Percentiles rank a stretch among this genome's conserved stretches.
Conservation (phyloP, 768 basidiomycete genomes). For the Suillus occidentalis region DNA sequence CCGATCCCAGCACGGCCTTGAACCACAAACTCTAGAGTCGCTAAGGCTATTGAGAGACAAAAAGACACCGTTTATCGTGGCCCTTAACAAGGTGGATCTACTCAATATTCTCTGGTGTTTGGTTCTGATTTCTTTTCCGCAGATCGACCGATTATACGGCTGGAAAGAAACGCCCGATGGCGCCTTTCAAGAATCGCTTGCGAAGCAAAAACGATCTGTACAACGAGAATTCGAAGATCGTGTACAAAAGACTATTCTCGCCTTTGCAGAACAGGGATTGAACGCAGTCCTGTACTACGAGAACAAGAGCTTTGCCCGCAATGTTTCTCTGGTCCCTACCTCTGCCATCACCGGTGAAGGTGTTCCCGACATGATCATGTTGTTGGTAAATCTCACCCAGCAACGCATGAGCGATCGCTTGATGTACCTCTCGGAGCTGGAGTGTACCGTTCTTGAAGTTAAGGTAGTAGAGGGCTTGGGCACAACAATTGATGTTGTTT, state of each 20-base stretch:
- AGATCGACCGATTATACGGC: conserved; percentile 98
- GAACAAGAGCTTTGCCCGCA: conserved; percentile 92
- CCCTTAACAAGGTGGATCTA: conserved; percentile 81
- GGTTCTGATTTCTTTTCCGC: conserved; percentile 9
- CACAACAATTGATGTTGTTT: conserved; percentile 94
- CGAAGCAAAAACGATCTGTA: conserved; percentile 74
- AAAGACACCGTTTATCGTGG: conserved; percentile 98
- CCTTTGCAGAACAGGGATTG: conserved; percentile 97
- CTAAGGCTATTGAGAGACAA: conserved; percentile 86
- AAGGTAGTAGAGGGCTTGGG: conserved; percentile 98
- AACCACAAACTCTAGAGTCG: conserved; percentile 97
- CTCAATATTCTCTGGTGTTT: conserved; percentile 7
- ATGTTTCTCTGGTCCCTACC: conserved; percentile 95
- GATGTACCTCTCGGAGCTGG: conserved; percentile 97
- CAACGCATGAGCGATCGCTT: conserved; percentile 96
- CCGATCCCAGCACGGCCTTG: conserved; percentile 81
- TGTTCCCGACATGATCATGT: conserved; percentile 98
- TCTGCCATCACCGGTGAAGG: conserved; percentile 99
- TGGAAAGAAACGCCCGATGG: conserved; percentile 92
- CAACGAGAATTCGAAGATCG: conserved; percentile 94
- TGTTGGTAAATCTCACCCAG: conserved; percentile 95
- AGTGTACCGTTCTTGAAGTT: conserved; percentile 98
- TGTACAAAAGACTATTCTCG: conserved; percentile 78
- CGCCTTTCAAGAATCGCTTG: conserved; percentile 88
- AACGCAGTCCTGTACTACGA: conserved; percentile 97